A percentile compares a stretch with the other conserved stretches of the same genome.
Evolutionary conservation across 2,329 filamentous ascomycete species (phyloP).

Genomic region (Fusarium palustre): DNA sequence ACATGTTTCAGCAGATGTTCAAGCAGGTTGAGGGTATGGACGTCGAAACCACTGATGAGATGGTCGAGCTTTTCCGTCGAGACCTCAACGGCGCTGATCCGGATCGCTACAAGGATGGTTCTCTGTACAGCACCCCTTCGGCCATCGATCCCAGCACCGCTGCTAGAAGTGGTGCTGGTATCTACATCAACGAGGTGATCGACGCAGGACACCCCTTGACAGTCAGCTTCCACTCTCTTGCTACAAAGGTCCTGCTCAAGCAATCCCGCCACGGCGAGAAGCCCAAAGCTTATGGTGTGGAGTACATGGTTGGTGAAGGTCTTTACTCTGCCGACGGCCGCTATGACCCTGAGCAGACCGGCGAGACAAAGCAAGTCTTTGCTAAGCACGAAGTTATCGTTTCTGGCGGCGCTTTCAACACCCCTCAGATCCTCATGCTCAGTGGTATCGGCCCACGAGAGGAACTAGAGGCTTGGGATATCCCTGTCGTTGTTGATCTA

Average conservation of each 20-base stretch:
- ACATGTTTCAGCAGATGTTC: conserved; percentile 1
- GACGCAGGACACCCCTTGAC: conserved; percentile 8
- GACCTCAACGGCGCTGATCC: background rate
- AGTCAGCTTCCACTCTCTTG: conserved; percentile 6
- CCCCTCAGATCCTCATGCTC: background rate
- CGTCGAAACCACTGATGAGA: background rate
- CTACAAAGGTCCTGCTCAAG: background rate
- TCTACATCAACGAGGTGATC: conserved; percentile 12
- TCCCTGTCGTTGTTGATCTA: background rate
- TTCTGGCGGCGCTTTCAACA: background rate
- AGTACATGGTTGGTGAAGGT: conserved; percentile 5
- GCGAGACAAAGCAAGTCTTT: background rate
- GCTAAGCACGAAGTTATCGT: conserved; percentile 11
- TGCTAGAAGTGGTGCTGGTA: background rate
- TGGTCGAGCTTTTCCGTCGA: background rate
- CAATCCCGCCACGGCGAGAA: background rate
- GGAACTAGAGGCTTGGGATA: background rate
- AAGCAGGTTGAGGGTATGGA: background rate
- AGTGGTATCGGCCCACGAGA: background rate
- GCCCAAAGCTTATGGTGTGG: background rate
- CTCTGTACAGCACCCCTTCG: background rate
- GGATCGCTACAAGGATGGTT: background rate
- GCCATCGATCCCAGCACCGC: conserved; percentile 1
- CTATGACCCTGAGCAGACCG: conserved; percentile 1
- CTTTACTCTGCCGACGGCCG: conserved; percentile 13